Conservation (phyloP, 331 rosid species). For the Malus hybrid region DNA sequence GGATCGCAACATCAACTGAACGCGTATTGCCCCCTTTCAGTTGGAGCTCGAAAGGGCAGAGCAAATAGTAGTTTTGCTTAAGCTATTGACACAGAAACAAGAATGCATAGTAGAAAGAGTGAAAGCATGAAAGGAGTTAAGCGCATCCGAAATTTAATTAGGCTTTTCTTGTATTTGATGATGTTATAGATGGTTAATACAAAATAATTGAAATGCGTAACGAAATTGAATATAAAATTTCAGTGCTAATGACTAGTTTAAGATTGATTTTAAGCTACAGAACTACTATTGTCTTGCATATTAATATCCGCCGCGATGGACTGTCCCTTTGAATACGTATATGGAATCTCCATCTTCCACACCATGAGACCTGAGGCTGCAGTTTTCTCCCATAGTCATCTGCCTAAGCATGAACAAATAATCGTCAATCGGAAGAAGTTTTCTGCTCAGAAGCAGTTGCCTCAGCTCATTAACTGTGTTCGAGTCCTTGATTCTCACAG, state of each 20-base stretch:
- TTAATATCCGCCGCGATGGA: conserved; percentile 29
- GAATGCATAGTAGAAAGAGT: background rate
- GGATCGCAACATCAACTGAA: conserved; percentile 30
- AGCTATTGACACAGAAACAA: background rate
- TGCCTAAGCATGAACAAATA: conserved; percentile 76
- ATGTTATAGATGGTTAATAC: background rate
- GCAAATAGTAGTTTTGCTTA: background rate
- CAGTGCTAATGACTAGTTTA: background rate
- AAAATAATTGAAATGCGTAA: background rate
- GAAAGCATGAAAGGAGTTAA: background rate
- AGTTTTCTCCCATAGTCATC: conserved; percentile 64
- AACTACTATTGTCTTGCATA: background rate
- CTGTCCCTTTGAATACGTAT: conserved; percentile 69
- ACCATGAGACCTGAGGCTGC: conserved; percentile 79
- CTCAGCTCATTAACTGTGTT: conserved; percentile 53
- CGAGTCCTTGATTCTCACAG: conserved; percentile 57
- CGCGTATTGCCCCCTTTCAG: background rate
- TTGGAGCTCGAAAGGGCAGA: background rate
- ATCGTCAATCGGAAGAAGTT: conserved; percentile 55
- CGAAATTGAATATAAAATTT: background rate
- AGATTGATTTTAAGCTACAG: background rate
- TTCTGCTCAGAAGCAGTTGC: conserved; percentile 42
- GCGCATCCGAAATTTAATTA: no score
- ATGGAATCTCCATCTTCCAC: conserved; percentile 75
- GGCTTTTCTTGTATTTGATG: no score